Evolutionary conservation across 192 early-diverging fungal genomes (phyloP), one percentile per base, ranked within the genome.

Genomic region (Coemansia sp.): DNA sequence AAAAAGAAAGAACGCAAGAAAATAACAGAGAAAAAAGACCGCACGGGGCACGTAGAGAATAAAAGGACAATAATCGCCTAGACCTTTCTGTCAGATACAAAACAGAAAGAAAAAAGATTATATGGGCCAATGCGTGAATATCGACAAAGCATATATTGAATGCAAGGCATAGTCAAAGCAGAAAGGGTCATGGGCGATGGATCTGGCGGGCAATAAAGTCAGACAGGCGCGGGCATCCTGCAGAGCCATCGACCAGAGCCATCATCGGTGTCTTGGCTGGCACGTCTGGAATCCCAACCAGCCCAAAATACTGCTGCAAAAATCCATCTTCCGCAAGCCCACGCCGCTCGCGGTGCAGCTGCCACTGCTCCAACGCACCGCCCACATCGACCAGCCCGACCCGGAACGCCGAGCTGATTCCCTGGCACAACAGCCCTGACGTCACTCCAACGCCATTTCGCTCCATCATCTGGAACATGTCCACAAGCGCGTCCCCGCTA

Each of bases 291-390:
- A 72, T 65, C 54, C 61, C 65, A 21, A 49, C 50, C 9, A 50
- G 2, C 3, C 60, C 65, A 56, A 80, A 65, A 49, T 65, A 80
- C 65, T 67, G 67, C 21, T 52, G 68, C 65, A 80, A 25, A 54
- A 67, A 74, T 5, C 69, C 77, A 1, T 29, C 43, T 45, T 53
- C 62, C 2, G 77, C 77, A 24, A 64, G 45, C 19, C 77, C 77
- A 1, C 52, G 49, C 17, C 58, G 65, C 72, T 80, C 77, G 27
- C 77, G 77, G 49, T 75, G 65, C 60, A 68, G 29, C 72, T 80
- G 77, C 77, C 77, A 80, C 59, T 75, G 72, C 72, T 75, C 72
- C 22, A 80, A 66, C 62, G 60, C 67, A 10, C 61, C 65, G 5
- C 65, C 66, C 0, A 72, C 45, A 23, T 75, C 72, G 49, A 80